Percentiles rank a stretch among this genome's conserved stretches.
Conservation (phyloP, 2,329 filamentous ascomycete genomes). For the Exserohilum rostratum region DNA sequence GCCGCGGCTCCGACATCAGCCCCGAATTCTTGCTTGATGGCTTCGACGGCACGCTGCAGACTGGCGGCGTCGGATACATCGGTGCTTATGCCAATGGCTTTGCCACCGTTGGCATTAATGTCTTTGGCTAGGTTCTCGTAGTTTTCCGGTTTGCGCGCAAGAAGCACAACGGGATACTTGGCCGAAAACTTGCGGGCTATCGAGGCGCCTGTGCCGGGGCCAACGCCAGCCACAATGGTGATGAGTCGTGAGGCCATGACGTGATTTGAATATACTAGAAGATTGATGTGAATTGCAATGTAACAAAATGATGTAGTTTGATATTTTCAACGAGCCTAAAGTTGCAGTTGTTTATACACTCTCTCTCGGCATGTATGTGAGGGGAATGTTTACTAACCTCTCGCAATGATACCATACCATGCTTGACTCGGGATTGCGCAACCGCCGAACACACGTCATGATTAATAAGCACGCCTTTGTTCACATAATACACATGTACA, state of each 20-base stretch:
- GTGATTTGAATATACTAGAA: no score
- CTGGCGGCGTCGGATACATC: conserved; percentile 65
- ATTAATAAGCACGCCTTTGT: conserved; percentile 30
- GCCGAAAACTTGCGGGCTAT: conserved; percentile 66
- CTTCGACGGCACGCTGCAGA: conserved; percentile 66
- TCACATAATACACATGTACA: background rate
- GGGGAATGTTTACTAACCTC: conserved; percentile 33
- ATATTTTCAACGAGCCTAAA: no score
- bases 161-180: conserved; percentile 73
- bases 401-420: conserved; percentile 35
- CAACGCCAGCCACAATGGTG: conserved; percentile 73
- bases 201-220: conserved; percentile 71
- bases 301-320: background rate
- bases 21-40: conserved; percentile 65
- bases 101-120: conserved; percentile 70
- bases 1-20: conserved; percentile 57
- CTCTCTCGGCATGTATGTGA: background rate
- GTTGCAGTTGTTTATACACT: background rate
- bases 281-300: no score
- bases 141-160: conserved; percentile 71
- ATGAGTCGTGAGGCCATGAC: conserved; percentile 61
- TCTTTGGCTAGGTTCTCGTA: conserved; percentile 71
- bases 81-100: conserved; percentile 72
- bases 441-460: conserved; percentile 37
- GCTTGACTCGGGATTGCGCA: conserved; percentile 22